Percentiles rank a stretch among this genome's conserved stretches.
phyloP scores from a whole-genome alignment of 2,329 filamentous ascomycete species.

The Cladophialophora chaetospira region DNA sequence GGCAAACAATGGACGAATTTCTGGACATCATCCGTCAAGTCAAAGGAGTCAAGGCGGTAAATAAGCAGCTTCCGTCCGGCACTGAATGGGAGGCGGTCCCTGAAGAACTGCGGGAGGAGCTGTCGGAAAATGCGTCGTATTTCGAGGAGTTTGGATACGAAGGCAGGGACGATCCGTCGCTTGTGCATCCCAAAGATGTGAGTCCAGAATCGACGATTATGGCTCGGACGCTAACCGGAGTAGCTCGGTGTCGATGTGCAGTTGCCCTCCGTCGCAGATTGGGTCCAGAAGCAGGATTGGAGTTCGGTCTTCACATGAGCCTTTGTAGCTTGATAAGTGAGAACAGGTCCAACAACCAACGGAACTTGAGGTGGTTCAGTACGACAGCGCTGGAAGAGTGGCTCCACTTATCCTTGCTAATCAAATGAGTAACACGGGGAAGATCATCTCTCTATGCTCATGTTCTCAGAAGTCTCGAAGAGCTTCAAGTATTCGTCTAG shows the following conservation, averaged over 20 bases:
- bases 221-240: neutral
- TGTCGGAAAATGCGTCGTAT: slow-evolving; percentile 42
- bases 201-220: neutral
- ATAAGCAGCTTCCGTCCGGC: slow-evolving; percentile 34
- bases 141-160: slow-evolving; percentile 47
- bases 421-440: neutral
- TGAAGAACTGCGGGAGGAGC: slow-evolving; percentile 42
- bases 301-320: slow-evolving; percentile 10
- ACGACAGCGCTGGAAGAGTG: no score
- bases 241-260: slow-evolving; percentile 17
- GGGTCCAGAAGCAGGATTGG: slow-evolving; percentile 34
- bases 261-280: slow-evolving; percentile 27
- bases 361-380: no score
- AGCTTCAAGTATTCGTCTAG: slow-evolving; percentile 3
- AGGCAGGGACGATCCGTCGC: slow-evolving; percentile 29
- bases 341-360: no score
- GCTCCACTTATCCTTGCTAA: no score
- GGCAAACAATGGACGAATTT: slow-evolving; percentile 39
- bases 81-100: slow-evolving; percentile 40
- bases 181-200: slow-evolving; percentile 21
- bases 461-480: neutral
- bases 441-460: neutral
- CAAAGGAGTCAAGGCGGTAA: slow-evolving; percentile 41
- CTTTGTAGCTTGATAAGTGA: no score
- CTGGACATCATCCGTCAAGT: slow-evolving; percentile 41